Base-by-base conservation (phyloP, 345 rosid genomes). In the Salix arbutifolia region DNA sequence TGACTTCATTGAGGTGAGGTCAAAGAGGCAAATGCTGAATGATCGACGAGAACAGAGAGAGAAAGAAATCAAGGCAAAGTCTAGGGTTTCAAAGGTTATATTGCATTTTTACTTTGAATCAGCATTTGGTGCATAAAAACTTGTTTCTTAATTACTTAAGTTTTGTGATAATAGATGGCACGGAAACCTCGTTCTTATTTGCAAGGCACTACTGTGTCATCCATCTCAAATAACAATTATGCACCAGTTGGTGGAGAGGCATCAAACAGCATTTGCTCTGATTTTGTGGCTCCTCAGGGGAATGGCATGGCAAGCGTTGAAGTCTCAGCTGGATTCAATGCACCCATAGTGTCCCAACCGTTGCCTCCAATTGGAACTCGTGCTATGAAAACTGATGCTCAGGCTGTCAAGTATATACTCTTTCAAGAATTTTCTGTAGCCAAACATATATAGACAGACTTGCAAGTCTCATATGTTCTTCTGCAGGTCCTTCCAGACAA, bases 1-100 rank as follows among this genome's bases (percentile, higher is more conserved):
- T 81, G 97, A 96, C 82, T 96, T 96, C 83, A 96, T 94, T 80
- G 94, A 96, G 88, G 99, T 96, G 58, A 92, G 97, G 81, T 96
- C 99, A 72, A 96, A 94, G 88, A 92, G 97, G 89, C 97, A 96
- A 88, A 90, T 96, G 97, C 87, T 91, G 83, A 94, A 92, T 80
- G 95, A 96, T 83, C 91, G 94, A 30, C 97, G 98, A 76, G 99
- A 92, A 81, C 97, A 94, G 85, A 91, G 97, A 82, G 97, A 96
- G 82, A 96, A 96, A 79, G 97, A 94, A 87, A 89, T 86, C 82
- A 96, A 89, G 86, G 98, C 94, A 48, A 96, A 90, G 84, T 92
- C 95, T 53, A 89, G 88, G 77, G 84, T 85, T 35, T 66, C 90
- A 42, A 94, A 96, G 99, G 99, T 96, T 80, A 61, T 79, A 48